Conservation (phyloP, 2,329 filamentous ascomycete genomes). For the Pezizomycotina sp. region DNA sequence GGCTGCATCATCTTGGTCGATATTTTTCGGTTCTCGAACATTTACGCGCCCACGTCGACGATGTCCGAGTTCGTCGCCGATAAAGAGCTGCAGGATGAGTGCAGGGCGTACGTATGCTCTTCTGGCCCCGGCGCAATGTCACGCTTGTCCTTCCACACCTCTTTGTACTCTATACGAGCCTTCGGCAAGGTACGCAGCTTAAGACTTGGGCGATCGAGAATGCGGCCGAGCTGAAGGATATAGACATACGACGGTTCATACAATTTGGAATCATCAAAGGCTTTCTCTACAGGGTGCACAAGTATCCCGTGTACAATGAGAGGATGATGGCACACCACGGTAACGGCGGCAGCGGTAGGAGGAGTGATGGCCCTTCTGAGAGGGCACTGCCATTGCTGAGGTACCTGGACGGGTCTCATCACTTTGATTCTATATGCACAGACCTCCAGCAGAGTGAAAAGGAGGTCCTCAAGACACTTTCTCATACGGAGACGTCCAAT, state of each 20-base stretch:
- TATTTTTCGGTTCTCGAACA: slow-evolving; percentile 83
- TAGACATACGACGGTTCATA: slow-evolving; percentile 80
- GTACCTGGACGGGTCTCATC: slow-evolving; percentile 59
- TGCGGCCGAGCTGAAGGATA: slow-evolving; percentile 50
- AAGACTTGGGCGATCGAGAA: slow-evolving; percentile 74
- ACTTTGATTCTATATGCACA: slow-evolving; percentile 68
- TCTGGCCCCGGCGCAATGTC: slow-evolving; percentile 15
- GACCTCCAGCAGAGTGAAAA: slow-evolving; percentile 54
- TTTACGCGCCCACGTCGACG: slow-evolving; percentile 68
- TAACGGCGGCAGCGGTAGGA: slow-evolving; percentile 19
- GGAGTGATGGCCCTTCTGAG: slow-evolving; percentile 26
- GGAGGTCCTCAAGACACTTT: slow-evolving; percentile 53
- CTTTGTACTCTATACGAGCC: slow-evolving; percentile 68
- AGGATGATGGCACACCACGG: slow-evolving; percentile 2
- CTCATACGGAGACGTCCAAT: too few relatives aligned
- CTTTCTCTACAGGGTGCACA: slow-evolving; percentile 80
- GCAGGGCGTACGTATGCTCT: slow-evolving; percentile 59
- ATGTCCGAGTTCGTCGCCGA: slow-evolving; percentile 68
- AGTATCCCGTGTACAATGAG: slow-evolving; percentile 56
- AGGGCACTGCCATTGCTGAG: slow-evolving; percentile 39
- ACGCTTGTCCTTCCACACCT: slow-evolving; percentile 34
- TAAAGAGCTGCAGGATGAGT: slow-evolving; percentile 67
- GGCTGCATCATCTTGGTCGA: slow-evolving; percentile 79
- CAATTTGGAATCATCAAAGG: slow-evolving; percentile 96
- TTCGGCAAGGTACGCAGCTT: slow-evolving; percentile 67